These are phyloP conservation scores for Ganoderma resinaceum DNA, from an alignment of 1,284 basidiomycete species.

Conservation along the genomic window DNA sequence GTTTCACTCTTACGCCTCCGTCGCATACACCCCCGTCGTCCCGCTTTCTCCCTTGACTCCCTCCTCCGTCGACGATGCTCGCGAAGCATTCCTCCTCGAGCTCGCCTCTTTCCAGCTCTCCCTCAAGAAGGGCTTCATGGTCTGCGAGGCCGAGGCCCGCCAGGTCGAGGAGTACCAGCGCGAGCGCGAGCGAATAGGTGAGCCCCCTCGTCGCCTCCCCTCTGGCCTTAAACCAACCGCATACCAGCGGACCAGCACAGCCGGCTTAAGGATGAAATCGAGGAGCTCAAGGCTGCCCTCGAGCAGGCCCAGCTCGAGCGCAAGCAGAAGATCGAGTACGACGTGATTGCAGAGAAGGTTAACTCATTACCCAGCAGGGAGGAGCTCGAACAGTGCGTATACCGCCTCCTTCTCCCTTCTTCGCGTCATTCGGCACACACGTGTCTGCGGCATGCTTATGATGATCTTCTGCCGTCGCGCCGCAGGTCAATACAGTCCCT, in stretches of 20 bases:
- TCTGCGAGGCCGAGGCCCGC: slow-evolving; percentile 81
- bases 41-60: slow-evolving; percentile 44
- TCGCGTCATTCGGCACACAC: neutral
- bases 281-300: slow-evolving; percentile 73
- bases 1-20: slow-evolving; percentile 73
- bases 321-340: slow-evolving; percentile 82
- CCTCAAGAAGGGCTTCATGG: slow-evolving; percentile 78
- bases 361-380: slow-evolving; percentile 77
- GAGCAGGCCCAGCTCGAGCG: slow-evolving; percentile 80
- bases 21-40: slow-evolving; percentile 58
- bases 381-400: slow-evolving; percentile 72
- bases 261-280: slow-evolving; percentile 70
- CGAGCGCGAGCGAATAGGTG: slow-evolving; percentile 75
- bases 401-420: neutral
- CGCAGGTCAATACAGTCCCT: slow-evolving; percentile 71
- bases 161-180: slow-evolving; percentile 82
- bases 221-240: slow-evolving; percentile 23
- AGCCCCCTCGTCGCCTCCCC: slow-evolving; percentile 34
- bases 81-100: slow-evolving; percentile 80
- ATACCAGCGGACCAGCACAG: slow-evolving; percentile 71
- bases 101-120: slow-evolving; percentile 75
- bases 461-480: neutral
- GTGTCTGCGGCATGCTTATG: neutral
- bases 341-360: slow-evolving; percentile 80
- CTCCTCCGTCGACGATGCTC: slow-evolving; percentile 66